A percentile compares a stretch with the other conserved stretches of the same genome.
These are phyloP conservation scores for Rhodotorula glutinis DNA, from an alignment of 1,284 basidiomycete species.

Conservation along the genomic window DNA sequence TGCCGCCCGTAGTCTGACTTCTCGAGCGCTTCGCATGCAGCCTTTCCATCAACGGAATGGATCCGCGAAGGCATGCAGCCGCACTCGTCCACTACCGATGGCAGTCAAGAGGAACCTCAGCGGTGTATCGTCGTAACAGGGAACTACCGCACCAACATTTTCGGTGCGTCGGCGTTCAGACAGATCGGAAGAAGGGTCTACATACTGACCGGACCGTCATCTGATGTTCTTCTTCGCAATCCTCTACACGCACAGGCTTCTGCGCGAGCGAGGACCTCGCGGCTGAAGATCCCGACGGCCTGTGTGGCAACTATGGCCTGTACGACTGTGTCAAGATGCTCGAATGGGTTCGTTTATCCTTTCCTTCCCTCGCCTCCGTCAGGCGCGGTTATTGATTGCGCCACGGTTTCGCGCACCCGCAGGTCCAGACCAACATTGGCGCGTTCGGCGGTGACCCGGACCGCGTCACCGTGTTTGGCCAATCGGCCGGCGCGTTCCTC, in stretches of 20 bases:
- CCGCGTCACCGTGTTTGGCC: constrained; percentile 32
- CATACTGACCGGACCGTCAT: too few species aligned
- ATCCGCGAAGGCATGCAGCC: constrained; percentile 10
- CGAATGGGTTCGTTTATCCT: constrained; percentile 24
- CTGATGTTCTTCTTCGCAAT: too few species aligned
- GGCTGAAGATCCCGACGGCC: constrained; percentile 5
- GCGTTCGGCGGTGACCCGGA: constrained; percentile 29
- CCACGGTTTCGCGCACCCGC: background rate
- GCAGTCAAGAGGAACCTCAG: constrained; percentile 3
- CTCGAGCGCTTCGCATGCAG: too few species aligned
- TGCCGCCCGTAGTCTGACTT: too few species aligned
- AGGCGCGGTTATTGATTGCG: background rate
- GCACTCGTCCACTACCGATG: background rate
- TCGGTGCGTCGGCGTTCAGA: too few species aligned
- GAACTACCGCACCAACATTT: constrained; percentile 36
- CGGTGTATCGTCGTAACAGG: constrained; percentile 33
- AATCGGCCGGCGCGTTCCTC: constrained; percentile 33
- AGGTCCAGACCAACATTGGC: constrained; percentile 32
- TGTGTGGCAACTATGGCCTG: constrained; percentile 36
- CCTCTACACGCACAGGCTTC: constrained; percentile 29
- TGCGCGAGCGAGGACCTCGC: constrained; percentile 15
- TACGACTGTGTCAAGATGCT: constrained; percentile 32
- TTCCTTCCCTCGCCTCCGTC: background rate
- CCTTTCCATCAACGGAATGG: constrained; percentile 31
- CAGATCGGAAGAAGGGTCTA: too few species aligned